phyloP scores from a whole-genome alignment of 2,329 filamentous ascomycete species.

The Apiospora arundinis region DNA sequence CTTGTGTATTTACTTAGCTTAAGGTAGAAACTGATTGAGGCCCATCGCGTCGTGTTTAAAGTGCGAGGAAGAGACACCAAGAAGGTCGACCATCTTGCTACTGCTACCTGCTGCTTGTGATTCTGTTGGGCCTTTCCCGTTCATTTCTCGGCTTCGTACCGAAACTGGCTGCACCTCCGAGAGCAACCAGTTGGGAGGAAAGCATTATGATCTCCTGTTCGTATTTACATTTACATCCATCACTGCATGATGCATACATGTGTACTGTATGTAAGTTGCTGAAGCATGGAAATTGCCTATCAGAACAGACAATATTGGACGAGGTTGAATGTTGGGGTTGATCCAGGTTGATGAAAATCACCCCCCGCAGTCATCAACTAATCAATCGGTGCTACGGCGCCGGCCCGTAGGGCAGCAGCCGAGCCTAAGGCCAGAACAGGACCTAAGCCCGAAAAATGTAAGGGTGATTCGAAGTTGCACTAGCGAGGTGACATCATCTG shows the following conservation, averaged over 20 bases:
- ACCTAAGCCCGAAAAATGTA: neutral
- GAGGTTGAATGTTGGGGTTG: neutral
- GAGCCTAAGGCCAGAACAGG: slow-evolving; percentile 1
- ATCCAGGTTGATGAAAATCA: neutral
- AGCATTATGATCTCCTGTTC: neutral
- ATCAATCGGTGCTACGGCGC: neutral
- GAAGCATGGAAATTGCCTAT: neutral
- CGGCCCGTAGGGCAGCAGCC: slow-evolving; percentile 9
- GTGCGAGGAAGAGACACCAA: neutral
- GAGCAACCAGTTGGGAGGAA: neutral
- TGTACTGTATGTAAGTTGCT: neutral
- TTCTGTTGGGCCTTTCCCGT: neutral
- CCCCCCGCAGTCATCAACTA: neutral
- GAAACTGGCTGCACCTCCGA: neutral
- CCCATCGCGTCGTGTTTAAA: neutral
- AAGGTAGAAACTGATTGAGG: neutral
- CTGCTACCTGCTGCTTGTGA: neutral
- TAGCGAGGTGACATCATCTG: slow-evolving; percentile 15
- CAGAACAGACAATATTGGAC: neutral
- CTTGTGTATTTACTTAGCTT: neutral
- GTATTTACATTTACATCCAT: neutral
- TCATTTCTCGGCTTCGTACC: neutral
- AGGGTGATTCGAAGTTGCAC: neutral
- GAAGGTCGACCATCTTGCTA: too few species aligned
- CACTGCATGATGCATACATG: neutral